Base-by-base conservation (phyloP, 371 early-diverging fungal species). In the Parasitella parasitica region DNA sequence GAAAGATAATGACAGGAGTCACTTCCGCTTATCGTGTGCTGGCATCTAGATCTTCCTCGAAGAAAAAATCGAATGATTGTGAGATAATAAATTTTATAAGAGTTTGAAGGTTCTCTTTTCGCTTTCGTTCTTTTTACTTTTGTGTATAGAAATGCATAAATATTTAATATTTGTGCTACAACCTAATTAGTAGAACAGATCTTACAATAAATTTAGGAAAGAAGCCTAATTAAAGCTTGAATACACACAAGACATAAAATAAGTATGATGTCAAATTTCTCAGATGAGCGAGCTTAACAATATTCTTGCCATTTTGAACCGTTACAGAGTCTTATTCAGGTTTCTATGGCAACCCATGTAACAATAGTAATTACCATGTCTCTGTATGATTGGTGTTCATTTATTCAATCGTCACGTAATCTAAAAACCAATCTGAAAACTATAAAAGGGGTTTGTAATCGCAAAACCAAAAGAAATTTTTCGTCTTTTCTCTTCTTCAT, bases 401-500 rank as follows among this genome's bases (percentile, higher is more conserved):
- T 18, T 16, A 22, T 9, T 15, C 20, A 52, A 34, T 52, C 34
- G 34, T 41, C 41, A 41, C 41, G 20, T 18, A n/a, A 16, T 18
- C 20, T 26, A 15, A 24, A 27, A 13, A 36, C 27, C 15, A 48
- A 36, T 59, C 27, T 50, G 18, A 41, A 64, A 58, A 64, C 16
- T 64, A 64, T 64, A 64, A 58, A 64, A 32, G 41, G 48, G 53
- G 28, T n/a, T 15, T 20, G 18, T 34, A 39, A 43, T 35, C 39
- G 55, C 57, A 63, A 63, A 63, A 63, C n/a, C 51, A 53, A 53
- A 32, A 18, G 36, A 46, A 46, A 46, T 36, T 54, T 48, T 37
- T 46, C 48, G 30, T 58, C 59, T 54, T 64, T 63, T 57, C 39
- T 43, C 63, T n/a, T 50, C 50, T 63, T 64, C 6, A 24, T 57